phyloP scores from a whole-genome alignment of 768 basidiomycete species.

The Wakefieldia striispora region DNA sequence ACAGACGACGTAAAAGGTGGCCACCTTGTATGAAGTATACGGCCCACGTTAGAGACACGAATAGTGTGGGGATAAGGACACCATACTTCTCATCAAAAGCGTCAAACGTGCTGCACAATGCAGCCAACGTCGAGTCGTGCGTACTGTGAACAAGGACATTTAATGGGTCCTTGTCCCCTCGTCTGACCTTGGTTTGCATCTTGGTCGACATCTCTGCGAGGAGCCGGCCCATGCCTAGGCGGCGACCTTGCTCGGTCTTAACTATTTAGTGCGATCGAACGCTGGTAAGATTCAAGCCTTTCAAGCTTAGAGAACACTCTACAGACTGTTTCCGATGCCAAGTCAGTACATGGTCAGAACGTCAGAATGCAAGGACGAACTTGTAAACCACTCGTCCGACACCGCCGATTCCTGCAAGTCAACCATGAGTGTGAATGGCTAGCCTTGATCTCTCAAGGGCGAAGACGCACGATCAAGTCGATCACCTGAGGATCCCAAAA shows the following conservation, averaged over 20 bases:
- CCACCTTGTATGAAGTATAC: too few species aligned
- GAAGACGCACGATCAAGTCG: conserved; percentile 51
- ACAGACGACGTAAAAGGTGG: too few species aligned
- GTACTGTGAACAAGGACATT: conserved; percentile 70
- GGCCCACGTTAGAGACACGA: too few species aligned
- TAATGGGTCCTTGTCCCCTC: conserved; percentile 45
- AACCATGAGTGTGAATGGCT: background rate
- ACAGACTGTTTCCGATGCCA: conserved; percentile 20
- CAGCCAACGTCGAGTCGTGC: conserved; percentile 72
- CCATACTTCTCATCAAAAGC: conserved; percentile 67
- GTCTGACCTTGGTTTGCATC: conserved; percentile 56
- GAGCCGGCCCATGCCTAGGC: conserved; percentile 75
- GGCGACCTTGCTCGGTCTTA: conserved; percentile 69
- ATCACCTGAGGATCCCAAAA: conserved; percentile 63
- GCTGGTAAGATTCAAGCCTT: background rate
- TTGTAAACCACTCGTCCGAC: conserved; percentile 77
- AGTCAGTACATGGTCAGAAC: background rate
- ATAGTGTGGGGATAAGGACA: too few species aligned
- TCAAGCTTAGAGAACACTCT: conserved; percentile 3
- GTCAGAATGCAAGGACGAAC: conserved; percentile 27
- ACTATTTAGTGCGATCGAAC: conserved; percentile 40
- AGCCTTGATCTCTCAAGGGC: background rate
- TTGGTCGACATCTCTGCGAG: conserved; percentile 61
- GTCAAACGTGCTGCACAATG: conserved; percentile 60
- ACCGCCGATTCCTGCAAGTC: conserved; percentile 62